Conservation (phyloP, 805 yeast genomes). For the Hanseniaspora singularis region DNA sequence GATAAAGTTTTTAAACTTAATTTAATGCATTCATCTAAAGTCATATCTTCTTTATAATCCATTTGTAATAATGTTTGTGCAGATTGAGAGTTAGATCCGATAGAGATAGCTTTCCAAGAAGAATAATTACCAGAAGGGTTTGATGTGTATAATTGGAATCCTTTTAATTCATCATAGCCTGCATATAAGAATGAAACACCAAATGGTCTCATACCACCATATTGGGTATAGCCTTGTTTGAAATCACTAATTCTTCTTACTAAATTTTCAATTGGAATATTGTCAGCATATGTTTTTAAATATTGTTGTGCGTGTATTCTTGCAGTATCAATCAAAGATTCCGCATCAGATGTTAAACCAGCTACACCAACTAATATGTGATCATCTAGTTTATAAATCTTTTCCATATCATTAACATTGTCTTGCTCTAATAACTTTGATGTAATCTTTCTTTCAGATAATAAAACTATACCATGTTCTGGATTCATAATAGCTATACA, state of each 20-base stretch:
- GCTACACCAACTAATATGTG: conserved; percentile 89
- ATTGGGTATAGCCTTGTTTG: conserved; percentile 97
- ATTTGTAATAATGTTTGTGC: conserved; percentile 93
- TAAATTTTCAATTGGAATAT: conserved; percentile 83
- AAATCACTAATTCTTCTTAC: conserved; percentile 83
- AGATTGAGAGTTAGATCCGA: conserved; percentile 92
- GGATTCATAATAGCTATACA: conserved; percentile 78
- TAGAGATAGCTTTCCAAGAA: conserved; percentile 96
- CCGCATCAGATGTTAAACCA: conserved; percentile 95
- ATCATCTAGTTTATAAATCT: conserved; percentile 74
- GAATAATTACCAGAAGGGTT: conserved; percentile 96
- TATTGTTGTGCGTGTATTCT: conserved; percentile 74
- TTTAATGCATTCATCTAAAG: conserved; percentile 64
- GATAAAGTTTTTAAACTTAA: conserved; percentile 83
- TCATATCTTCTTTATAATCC: conserved; percentile 77
- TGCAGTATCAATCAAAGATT: conserved; percentile 77
- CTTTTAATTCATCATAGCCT: conserved; percentile 81
- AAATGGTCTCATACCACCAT: conserved; percentile 96
- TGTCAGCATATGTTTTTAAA: conserved; percentile 76
- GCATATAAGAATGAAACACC: conserved; percentile 96
- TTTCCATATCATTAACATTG: conserved; percentile 62
- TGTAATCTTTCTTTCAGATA: conserved; percentile 93
- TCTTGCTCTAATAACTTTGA: conserved; percentile 88
- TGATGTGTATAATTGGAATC: conserved; percentile 85
- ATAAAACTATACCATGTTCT: conserved; percentile 80